Base-by-base conservation (phyloP, 306 rosid genomes). In the Comarum palustre region DNA sequence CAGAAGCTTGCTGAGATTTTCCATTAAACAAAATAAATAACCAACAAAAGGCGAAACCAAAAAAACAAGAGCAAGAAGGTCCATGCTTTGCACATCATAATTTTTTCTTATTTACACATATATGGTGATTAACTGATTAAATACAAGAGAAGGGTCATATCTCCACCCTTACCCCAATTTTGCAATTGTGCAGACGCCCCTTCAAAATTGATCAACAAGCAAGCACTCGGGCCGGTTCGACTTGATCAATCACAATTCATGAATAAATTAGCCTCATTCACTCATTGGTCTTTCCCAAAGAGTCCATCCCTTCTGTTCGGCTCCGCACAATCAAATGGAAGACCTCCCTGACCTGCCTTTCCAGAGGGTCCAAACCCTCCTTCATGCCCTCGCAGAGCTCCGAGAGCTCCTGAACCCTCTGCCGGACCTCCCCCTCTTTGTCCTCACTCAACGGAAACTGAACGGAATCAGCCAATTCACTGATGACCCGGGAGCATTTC, bases 301-400 rank as follows among this genome's bases (percentile, higher is more conserved):
- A 82, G 46, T 86, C 93, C 58, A 88, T 87, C 75, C 97, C 98
- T 36, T 93, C 96, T 0, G 87, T 89, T 50, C 96, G 71, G 85
- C 90, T 76, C 3, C 92, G 82, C 47, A 93, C 96, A 70, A 93
- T 85, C 57, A 87, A 81, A 58, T 83, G 98, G 55, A 93, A 93
- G 15, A 87, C 94, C 50, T 91, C 94, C 51, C 97, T 89, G n/a
- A 93, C 92, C 81, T 89, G 96, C 54, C 85, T 79, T 25, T 91
- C 97, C 80, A 91, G 69, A 2, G 98, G 90, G 74, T 91, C 90
- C 81, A 93, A 66, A 6, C 98, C 97, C 68, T 81, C 81, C 76
- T 81, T 89, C 36, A 93, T 47, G 3, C 74, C 79, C 42, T 84
- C 84, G 68, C 88, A 81, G 1, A 93, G 86, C 38, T 22, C 52